Percentiles rank a stretch among this genome's conserved stretches.
Evolutionary conservation across 441 rosid species (phyloP).

Genomic region (Geranium incanum): DNA sequence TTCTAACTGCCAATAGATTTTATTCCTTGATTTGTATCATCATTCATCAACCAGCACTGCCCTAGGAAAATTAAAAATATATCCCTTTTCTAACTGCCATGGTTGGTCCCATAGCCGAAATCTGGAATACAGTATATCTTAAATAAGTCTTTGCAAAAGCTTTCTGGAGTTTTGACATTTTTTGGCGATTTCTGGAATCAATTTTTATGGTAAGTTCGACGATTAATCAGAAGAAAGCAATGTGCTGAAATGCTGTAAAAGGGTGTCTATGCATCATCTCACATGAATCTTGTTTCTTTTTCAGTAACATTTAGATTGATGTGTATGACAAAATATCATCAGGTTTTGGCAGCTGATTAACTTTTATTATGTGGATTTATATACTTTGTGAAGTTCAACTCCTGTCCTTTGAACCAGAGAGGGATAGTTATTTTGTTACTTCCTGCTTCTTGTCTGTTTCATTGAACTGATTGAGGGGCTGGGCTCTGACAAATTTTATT

Average conservation of each 20-base stretch:
- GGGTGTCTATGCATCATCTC: conserved; percentile 4
- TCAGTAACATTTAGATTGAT: background rate
- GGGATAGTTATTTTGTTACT: background rate
- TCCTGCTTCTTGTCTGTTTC: conserved; percentile 8
- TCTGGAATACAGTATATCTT: background rate
- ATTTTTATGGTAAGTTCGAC: background rate
- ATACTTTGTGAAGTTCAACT: conserved; percentile 1
- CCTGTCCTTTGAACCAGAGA: background rate
- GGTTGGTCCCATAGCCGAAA: background rate
- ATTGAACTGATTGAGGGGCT: conserved; percentile 5
- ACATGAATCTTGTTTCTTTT: background rate
- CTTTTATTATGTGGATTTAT: background rate
- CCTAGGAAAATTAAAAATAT: background rate
- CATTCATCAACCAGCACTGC: conserved; percentile 4
- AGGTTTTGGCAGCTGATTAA: conserved; percentile 2
- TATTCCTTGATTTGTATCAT: background rate
- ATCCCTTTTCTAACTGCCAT: background rate
- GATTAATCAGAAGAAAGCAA: background rate
- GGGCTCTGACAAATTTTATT: conserved; percentile 20
- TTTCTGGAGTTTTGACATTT: background rate
- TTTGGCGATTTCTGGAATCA: background rate
- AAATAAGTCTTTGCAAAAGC: background rate
- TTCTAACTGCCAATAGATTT: conserved; percentile 1
- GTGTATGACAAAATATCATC: background rate
- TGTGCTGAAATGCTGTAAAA: background rate